Evolutionary conservation across 495 filamentous ascomycete genomes (phyloP), one percentile per base, ranked within the genome.

Genomic region (Rhypophila decipiens): DNA sequence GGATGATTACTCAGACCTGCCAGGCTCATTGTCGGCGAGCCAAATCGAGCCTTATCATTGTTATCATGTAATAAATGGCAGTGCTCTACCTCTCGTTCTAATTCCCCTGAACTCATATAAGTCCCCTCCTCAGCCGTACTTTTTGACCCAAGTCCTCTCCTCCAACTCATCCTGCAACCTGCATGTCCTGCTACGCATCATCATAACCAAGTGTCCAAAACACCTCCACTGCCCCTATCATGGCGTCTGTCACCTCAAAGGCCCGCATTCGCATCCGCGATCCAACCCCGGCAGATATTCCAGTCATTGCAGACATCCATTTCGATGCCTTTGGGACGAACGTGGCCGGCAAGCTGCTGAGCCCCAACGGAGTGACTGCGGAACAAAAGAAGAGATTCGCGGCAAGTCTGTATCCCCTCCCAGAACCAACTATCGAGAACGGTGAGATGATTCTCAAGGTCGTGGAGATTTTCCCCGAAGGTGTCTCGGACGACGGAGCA

Each of bases 291-390:
- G 60, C 58, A 15, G 62, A 65, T 24, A 15, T 45, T 12, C 38
- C 45, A 0, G 37, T 34, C 10, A 39, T 64, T 4, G 24, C 39
- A 17, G 50, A 56, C n/a, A 44, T 61, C 29, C n/a, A 57, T 22
- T 53, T 41, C 12, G 44, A 19, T 2, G 60, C 55, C 0, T 65
- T 65, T 24, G 53, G 41, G 2, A 21, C 50, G n/a, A 47, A 51
- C 24, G 18, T 57, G 31, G 59, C 63, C 47, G 44, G 52, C 43
- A 46, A 56, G 38, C 50, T 65, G 3, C 50, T 65, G 45, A 46
- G 52, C 36, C 63, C 63, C 9, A 17, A 20, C 18, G 58, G 56
- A 3, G 27, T 42, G 4, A 39, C 58, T 0, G 53, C 41, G 2
- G 44, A 50, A 3, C 17, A 42, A 4, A 48, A 44, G 23, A 13